Evolutionary conservation across 2,329 filamentous ascomycete species (phyloP).

Genomic region (Talaromyces sp.): DNA sequence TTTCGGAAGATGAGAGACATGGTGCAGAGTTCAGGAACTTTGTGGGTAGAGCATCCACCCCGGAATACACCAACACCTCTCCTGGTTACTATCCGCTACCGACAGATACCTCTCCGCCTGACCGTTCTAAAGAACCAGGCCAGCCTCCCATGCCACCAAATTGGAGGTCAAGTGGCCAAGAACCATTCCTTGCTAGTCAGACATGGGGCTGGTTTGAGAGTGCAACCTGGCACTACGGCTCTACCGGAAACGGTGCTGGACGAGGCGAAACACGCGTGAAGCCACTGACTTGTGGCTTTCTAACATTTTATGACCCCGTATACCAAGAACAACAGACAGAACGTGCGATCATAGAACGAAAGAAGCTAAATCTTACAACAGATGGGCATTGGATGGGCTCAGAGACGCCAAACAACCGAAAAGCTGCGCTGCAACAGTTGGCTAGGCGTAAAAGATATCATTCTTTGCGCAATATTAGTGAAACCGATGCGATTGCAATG

Average conservation of each 20-base stretch:
- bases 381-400: neutral
- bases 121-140: slow-evolving; percentile 35
- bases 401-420: neutral
- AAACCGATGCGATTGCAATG: neutral
- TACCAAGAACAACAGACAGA: neutral
- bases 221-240: slow-evolving; percentile 45
- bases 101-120: slow-evolving; percentile 36
- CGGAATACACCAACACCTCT: neutral
- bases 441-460: neutral
- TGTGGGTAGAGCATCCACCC: neutral
- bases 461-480: neutral
- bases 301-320: slow-evolving; percentile 21
- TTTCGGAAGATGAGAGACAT: neutral
- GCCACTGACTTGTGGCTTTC: slow-evolving; percentile 42
- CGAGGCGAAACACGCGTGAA: slow-evolving; percentile 44
- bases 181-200: slow-evolving; percentile 43
- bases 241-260: slow-evolving; percentile 37
- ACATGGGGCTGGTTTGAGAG: slow-evolving; percentile 48
- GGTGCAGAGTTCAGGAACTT: neutral
- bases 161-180: slow-evolving; percentile 32
- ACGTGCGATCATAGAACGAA: neutral
- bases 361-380: neutral
- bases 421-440: neutral
- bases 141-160: slow-evolving; percentile 38
- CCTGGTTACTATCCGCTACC: slow-evolving; percentile 35